Evolutionary conservation across 2,329 filamentous ascomycete genomes (phyloP), one percentile per base, ranked within the genome.

Genomic region (Scedosporium dehoogii): DNA sequence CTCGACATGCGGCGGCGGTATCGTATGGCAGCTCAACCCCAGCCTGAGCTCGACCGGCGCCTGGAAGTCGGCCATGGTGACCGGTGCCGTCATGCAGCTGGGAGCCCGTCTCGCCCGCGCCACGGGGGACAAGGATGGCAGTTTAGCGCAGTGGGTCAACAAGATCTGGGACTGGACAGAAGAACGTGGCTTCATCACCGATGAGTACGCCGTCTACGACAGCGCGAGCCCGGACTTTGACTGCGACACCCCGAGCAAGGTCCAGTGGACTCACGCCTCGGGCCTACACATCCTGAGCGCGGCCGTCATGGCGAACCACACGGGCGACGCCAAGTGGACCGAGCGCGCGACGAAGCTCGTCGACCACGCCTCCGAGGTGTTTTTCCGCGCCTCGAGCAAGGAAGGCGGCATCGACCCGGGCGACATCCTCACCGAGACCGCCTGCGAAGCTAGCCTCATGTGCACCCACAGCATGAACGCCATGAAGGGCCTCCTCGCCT

Each of bases 61-160:
- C 69, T 94, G 96, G 81, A 94, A 92, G 75, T 93, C 93, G 76
- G 55, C 64, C 5, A 84, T 92, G 67, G 87, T 86, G 65, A 94
- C 94, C 72, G 90, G 89, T 51, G 87, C 86, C n/a, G 85, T 94
- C 71, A 92, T 96, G 73, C 88, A 92, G 69, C 80, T 96, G 12
- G 86, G 88, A 3, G 89, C 91, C 1, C 86, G 90, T 18, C 79
- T 93, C 14, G 88, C 87, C 27, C 83, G 87, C 57, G 86, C 84
- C 64, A 90, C 87, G 0, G 85, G 84, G 16, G 87, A 90, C 68
- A 72, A 81, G 59, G 14, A 27, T 4, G 58, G 18, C 58, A 87
- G 83, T 0, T 90, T 90, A 68, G 65, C 76, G 14, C 80, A 88
- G 18, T 91, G 87, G 88, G 87, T 88, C 1, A 72, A 79, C 56